Base-by-base conservation (phyloP, 148 eudicot genomes). In the Dysphania ambrosioides region DNA sequence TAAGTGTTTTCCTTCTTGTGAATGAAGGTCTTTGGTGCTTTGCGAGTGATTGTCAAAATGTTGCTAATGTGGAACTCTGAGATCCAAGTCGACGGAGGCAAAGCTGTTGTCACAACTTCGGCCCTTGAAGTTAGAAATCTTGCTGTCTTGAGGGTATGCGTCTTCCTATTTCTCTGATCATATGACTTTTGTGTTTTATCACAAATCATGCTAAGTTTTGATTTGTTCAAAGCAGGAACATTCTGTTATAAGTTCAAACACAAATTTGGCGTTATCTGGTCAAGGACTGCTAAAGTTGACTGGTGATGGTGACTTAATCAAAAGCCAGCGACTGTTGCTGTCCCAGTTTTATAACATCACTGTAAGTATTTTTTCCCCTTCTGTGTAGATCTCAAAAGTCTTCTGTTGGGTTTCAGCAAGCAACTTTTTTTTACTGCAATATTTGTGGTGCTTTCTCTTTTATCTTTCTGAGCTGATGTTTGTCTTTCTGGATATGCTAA, bases 71-170 rank as follows among this genome's bases (percentile, higher is more conserved):
- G 89, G 93, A 86, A 91, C 72, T 86, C 97, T 75, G 78, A 68
- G 77, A 82, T 91, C 74, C 80, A 86, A 81, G 87, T 91, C 68
- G 87, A 91, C 76, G 92, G 91, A 58, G 97, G 87, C 69, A 79
- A 79, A 60, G 75, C 81, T 34, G 73, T 80, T 82, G 87, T 86
- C 77, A 81, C 93, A 49, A 77, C 87, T 36, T 91, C 97, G 49
- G 79, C 86, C 78, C 92, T 91, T 73, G 97, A 91, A 86, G 83
- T 88, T 76, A 80, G 97, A 74, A 91, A 91, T 78, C 93, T 91
- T 72, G 85, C 82, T 79, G 92, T 91, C 66, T 86, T 91, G 63
- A 84, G 82, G 90, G 97, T 91, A 80, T 55, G 80, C 11, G 35
- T 56, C 78, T 56, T 64, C 60, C 21, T 21, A 5, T 29, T 2